Evolutionary conservation across 768 basidiomycete genomes (phyloP).

Genomic region (Coprinellus micaceus): DNA sequence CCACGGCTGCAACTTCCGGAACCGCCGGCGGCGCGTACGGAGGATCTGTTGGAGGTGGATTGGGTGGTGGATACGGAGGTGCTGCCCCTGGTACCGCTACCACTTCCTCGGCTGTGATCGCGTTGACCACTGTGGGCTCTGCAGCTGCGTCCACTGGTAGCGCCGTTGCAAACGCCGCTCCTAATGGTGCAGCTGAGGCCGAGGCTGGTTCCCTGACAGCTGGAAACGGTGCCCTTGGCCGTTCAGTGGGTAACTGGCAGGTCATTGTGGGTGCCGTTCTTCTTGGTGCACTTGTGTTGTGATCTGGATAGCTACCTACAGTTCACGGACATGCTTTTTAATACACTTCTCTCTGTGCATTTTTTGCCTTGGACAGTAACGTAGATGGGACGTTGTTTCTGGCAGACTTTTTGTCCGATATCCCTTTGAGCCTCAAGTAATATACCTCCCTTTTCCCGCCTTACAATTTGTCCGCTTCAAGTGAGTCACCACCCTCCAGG

Average conservation of each 20-base stretch:
- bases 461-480: no score
- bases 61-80: background rate
- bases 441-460: background rate
- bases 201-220: no score
- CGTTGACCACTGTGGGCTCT: no score
- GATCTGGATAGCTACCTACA: background rate
- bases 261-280: background rate
- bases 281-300: background rate
- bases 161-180: no score
- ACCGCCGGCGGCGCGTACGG: background rate
- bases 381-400: background rate
- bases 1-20: background rate
- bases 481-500: no score
- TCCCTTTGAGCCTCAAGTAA: background rate
- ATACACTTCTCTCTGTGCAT: background rate
- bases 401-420: background rate
- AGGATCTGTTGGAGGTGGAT: background rate
- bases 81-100: background rate
- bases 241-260: background rate
- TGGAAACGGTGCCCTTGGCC: no score
- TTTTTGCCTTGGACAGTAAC: no score
- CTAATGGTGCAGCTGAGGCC: background rate
- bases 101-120: background rate
- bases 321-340: background rate
- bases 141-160: no score